Base-by-base conservation (phyloP, 805 yeast genomes). In the Myxozyma nipponensis region DNA sequence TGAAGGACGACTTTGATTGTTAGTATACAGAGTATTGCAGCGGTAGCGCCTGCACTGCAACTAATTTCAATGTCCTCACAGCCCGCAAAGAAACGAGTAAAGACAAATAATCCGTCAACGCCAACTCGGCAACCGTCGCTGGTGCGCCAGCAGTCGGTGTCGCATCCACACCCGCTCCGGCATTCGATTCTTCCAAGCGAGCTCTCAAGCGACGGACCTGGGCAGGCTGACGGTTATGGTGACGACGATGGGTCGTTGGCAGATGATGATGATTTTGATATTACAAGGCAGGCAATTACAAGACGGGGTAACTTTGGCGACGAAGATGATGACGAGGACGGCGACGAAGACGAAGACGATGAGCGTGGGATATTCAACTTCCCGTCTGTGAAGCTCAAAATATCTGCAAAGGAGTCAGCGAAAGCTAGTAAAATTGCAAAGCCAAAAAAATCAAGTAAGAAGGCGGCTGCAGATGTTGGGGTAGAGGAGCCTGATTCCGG, bases 251-350 rank as follows among this genome's bases (percentile, higher is more conserved):
- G 10, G 18, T 4, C 17, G 15, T 23, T 19, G n/a, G 19, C 9
- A 13, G 23, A 25, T 26, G 64, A 61, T 21, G 64, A 62, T 3
- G 63, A 59, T 19, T 36, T 26, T 44, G 26, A 44, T 47, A 46
- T 48, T 23, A 48, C 52, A 10, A 32, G 52, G 51, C 52, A 43
- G 34, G 43, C 49, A 5, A 41, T 46, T 6, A 28, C 39, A 18
- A 24, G 44, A 5, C 50, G 44, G 21, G 55, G 38, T 15, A 37
- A 39, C 15, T 50, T 22, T 19, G 56, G 44, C 22, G 46, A 42
- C 24, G 54, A 43, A 9, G 54, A 44, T 9, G 50, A 44, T 9
- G 48, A 41, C 25, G 50, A 42, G 18, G 50, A 47, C 22, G 50
- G 28, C 24, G 45, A 42, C 32, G 48, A 41, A 21, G 50, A 42